Conservation (phyloP, 345 rosid species). For the Linum usitatissimum region DNA sequence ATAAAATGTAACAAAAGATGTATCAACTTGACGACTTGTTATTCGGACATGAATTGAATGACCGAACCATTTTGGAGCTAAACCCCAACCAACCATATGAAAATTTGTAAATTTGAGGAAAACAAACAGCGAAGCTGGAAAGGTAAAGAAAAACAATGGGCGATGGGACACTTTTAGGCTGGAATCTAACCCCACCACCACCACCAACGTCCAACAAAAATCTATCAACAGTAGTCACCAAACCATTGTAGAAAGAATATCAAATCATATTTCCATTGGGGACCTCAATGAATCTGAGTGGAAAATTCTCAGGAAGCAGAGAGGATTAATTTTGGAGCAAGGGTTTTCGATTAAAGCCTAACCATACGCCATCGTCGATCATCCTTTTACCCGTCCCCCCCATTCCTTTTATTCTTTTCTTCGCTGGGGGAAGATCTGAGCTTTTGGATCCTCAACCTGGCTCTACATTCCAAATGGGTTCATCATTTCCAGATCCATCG, state of each 20-base stretch:
- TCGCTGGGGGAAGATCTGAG: slow-evolving; percentile 36
- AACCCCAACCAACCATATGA: too few species aligned
- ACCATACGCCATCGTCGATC: background rate
- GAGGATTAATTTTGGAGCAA: background rate
- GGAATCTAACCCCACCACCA: slow-evolving; percentile 28
- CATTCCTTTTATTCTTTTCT: background rate
- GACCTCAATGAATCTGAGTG: slow-evolving; percentile 4
- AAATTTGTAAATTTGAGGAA: background rate
- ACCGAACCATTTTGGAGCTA: too few species aligned
- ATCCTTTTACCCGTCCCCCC: background rate
- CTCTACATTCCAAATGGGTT: slow-evolving; percentile 40
- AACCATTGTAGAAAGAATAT: background rate
- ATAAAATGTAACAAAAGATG: too few species aligned
- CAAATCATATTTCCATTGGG: background rate
- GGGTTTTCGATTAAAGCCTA: background rate
- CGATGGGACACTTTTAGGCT: slow-evolving; percentile 50
- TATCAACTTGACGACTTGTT: too few species aligned
- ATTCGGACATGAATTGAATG: too few species aligned
- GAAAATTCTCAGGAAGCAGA: background rate
- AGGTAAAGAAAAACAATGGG: slow-evolving; percentile 13
- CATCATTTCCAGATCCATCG: slow-evolving; percentile 34
- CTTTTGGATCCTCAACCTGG: slow-evolving; percentile 14
- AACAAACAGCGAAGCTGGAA: slow-evolving; percentile 2
- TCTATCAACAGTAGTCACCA: background rate
- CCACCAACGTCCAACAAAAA: slow-evolving; percentile 1